These are phyloP conservation scores for Mycena sp. DNA, from an alignment of 1,284 basidiomycete genomes.

Conservation along the genomic window DNA sequence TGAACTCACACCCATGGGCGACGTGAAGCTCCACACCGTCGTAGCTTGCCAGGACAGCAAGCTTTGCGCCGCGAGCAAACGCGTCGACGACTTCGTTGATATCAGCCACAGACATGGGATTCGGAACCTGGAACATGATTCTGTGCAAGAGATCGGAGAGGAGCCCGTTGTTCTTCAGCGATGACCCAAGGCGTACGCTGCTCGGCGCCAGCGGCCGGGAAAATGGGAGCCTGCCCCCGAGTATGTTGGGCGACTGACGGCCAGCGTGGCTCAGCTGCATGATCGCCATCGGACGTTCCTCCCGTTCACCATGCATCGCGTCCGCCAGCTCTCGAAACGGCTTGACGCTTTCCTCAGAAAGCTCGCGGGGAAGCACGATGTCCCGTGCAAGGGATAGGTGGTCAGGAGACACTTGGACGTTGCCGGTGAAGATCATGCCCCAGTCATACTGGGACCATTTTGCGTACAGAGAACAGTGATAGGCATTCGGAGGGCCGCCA, in stretches of 20 bases:
- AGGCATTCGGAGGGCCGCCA: conserved; percentile 78
- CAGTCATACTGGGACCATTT: conserved; percentile 83
- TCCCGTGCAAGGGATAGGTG: conserved; percentile 89
- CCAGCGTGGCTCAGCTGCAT: conserved; percentile 92
- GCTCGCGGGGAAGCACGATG: conserved; percentile 64
- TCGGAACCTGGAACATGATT: conserved; percentile 72
- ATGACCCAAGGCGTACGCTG: conserved; percentile 63
- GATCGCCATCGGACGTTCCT: conserved; percentile 56
- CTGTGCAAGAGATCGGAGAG: conserved; percentile 57
- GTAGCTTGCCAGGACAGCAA: conserved; percentile 81
- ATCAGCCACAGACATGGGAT: conserved; percentile 66
- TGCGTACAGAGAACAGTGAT: conserved; percentile 76
- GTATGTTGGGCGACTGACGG: conserved; percentile 81
- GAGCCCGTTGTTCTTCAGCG: conserved; percentile 13
- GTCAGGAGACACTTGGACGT: conserved; percentile 77
- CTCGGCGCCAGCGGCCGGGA: conserved; percentile 79
- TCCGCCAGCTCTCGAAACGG: conserved; percentile 64
- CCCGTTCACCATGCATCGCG: conserved; percentile 54
- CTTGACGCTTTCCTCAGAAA: conserved; percentile 52
- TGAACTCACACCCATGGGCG: conserved; percentile 83
- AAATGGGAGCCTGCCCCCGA: conserved; percentile 73
- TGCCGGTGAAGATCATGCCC: conserved; percentile 94
- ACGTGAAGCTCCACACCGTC: conserved; percentile 92
- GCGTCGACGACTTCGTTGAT: conserved; percentile 69
- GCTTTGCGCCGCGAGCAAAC: conserved; percentile 77